Evolutionary conservation across 2,329 filamentous ascomycete species (phyloP), one percentile per base, ranked within the genome.

Genomic region (Ceratocystiopsis minuta): DNA sequence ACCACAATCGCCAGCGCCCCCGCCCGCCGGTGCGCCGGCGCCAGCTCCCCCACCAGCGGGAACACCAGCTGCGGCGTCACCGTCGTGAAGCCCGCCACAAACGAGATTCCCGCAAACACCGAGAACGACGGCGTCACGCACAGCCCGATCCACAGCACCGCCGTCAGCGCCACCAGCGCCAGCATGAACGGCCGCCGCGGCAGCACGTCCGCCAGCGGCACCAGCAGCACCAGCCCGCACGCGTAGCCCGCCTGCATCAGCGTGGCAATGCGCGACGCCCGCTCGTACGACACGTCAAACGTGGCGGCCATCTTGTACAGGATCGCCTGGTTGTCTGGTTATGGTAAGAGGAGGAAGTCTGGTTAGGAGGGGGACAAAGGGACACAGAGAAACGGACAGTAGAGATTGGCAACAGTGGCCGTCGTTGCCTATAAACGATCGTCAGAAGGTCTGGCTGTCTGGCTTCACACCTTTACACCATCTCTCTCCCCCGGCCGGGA

Each of bases 1-100:
- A 81, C 76, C 9, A 87, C 78, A 44, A 88, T 74, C 6, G 79
- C 78, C 6, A 88, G 65, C 13, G 78, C 74, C 20, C 75, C 71
- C 1, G 80, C 80, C 13, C 80, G 73, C 24, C 77, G 70, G 36
- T 76, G 61, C 0, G 72, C 65, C 0, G 82, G 80, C 0, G 83
- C 81, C 16, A 88, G 74, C 51, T 88, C 81, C 2, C 81, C 80
- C 0, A 87, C 80, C 0, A 90, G 64, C 0, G 83, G 83, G 15
- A 90, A 74, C 80, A 90, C 84, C 42, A 80, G 61, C 56, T 80
- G 76, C 13, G 81, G 83, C 3, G 83, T 88, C 2, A 88, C 82
- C 0, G 82, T 90, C 2, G 79, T 78, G n/a, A 80, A 60, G n/a
- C 78, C 76, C 12, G 73, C 75, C 42, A 88, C 60, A 58, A 81